Evolutionary conservation across 202 grass and related monocot genomes (phyloP), one percentile per base, ranked within the genome.

Genomic region (Sporobolus alterniflorus): DNA sequence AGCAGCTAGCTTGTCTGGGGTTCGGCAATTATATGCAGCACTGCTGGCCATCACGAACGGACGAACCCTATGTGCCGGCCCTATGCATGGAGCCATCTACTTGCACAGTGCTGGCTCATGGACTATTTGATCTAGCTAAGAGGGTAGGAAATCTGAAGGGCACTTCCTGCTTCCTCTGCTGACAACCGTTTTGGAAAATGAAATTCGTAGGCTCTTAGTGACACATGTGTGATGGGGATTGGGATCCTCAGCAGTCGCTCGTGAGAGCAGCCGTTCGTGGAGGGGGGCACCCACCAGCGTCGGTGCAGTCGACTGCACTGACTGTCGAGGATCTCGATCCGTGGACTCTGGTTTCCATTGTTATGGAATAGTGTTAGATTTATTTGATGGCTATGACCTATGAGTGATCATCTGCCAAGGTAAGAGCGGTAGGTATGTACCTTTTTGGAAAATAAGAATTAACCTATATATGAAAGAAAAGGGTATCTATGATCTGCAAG

Each of bases 11-110:
- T 56, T 31, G 3, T 46, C n/a, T n/a, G n/a, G n/a, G n/a, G 14
- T 28, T 52, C 36, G 46, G 18, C 63, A 79, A 79, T 55, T 67
- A 79, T 79, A 79, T 41, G 56, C 24, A 12, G 73, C 73, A 61
- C 54, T 22, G 16, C 54, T 22, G 16, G 65, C 66, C 66, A 6
- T 76, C 74, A 31, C 25, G 18, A n/a, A n/a, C n/a, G n/a, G n/a
- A n/a, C n/a, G n/a, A 62, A 20, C 4, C 40, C 18, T 77, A 11
- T 64, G 57, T 65, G 44, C 61, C 29, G 63, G 46, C 9, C 74
- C 49, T 39, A 39, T 39, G 36, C 36, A 39, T 39, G 36, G 36
- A 39, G 36, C 36, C 36, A 39, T 39, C 36, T 7, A 39, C 7
- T 4, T 39, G 36, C 36, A 39, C 36, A 39, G 36, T 39, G 36